Base-by-base conservation (phyloP, 2,329 filamentous ascomycete genomes). In the Talaromyces sp. region DNA sequence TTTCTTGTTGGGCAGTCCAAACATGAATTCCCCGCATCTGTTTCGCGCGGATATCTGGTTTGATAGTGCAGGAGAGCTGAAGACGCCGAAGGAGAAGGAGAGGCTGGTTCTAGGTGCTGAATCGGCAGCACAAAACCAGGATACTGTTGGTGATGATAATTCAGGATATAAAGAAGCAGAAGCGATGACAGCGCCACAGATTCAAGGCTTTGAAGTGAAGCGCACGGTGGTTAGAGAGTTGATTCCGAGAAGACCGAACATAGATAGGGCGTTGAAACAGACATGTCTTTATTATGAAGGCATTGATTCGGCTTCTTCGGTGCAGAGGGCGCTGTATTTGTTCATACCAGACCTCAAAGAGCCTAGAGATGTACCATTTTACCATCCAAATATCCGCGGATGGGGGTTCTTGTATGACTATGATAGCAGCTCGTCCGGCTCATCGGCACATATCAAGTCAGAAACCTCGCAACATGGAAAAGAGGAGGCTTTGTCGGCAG, bases 201-300 rank as follows among this genome's bases (percentile, higher is more conserved):
- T 78, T 33, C 22, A 70, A 6, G 73, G 71, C 6, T 79, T 78
- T 56, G 60, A 68, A 6, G 79, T 87, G 37, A 81, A 84, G 27
- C 87, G 89, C 68, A 87, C 87, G 1, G 82, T 97, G 22, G 85
- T 97, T 8, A 85, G 93, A 66, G 89, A 84, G 67, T 81, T 97
- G 71, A 88, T 97, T 56, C 94, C 94, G 3, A 84, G 94, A 60
- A 97, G 97, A 75, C 86, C 88, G 2, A 83, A 88, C 63, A 81
- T 94, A 31, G 94, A 98, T 76, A 80, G 82, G 22, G 83, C 89
- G 1, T 77, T 97, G 68, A 84, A 92, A 65, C 94, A 98, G 77
- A 96, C 92, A 1, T 96, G 92, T 75, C 84, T 91, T 63, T 85
- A 93, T 67, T 91, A 92, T 59, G 64, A 71, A 43, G 62, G 65